Percentiles rank a stretch among this genome's conserved stretches.
phyloP scores from a whole-genome alignment of 1,284 basidiomycete genomes.

The Volvariella surrecta region DNA sequence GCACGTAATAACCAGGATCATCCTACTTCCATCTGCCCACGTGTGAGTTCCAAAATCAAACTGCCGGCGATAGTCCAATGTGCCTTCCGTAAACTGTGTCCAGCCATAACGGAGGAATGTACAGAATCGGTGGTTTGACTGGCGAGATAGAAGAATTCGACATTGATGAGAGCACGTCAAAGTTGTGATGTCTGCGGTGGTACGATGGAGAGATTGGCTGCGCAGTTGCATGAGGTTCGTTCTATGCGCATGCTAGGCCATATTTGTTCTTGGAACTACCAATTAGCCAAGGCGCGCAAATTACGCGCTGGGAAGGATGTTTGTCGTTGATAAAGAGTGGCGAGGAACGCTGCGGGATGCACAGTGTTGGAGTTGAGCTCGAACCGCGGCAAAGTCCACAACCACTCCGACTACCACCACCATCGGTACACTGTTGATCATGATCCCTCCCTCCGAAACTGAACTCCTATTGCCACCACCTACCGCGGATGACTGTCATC shows the following conservation, averaged over 20 bases:
- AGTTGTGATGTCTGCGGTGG: too few relatives aligned
- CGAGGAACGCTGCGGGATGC: too few relatives aligned
- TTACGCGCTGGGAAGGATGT: too few relatives aligned
- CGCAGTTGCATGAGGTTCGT: too few relatives aligned
- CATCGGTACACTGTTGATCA: too few relatives aligned
- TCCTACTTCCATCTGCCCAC: slow-evolving; percentile 41
- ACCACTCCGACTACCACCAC: not conserved
- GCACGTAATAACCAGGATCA: slow-evolving; percentile 48
- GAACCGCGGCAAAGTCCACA: too few relatives aligned
- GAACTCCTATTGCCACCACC: slow-evolving; percentile 8
- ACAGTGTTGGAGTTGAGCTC: too few relatives aligned
- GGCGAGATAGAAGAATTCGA: slow-evolving; percentile 62
- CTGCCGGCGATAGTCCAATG: slow-evolving; percentile 57
- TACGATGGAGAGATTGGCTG: too few relatives aligned
- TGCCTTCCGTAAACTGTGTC: slow-evolving; percentile 57
- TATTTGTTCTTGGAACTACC: too few relatives aligned
- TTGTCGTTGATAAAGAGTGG: too few relatives aligned
- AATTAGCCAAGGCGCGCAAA: too few relatives aligned
- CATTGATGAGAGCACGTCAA: slow-evolving; percentile 54
- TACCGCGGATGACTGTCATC: slow-evolving; percentile 5
- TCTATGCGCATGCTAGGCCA: too few relatives aligned
- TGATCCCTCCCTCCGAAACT: not conserved
- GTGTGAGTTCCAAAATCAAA: slow-evolving; percentile 58
- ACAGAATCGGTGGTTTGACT: slow-evolving; percentile 54
- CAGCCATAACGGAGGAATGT: slow-evolving; percentile 54